phyloP scores from a whole-genome alignment of 352 stramenopile species.

The Pythium sp. region DNA sequence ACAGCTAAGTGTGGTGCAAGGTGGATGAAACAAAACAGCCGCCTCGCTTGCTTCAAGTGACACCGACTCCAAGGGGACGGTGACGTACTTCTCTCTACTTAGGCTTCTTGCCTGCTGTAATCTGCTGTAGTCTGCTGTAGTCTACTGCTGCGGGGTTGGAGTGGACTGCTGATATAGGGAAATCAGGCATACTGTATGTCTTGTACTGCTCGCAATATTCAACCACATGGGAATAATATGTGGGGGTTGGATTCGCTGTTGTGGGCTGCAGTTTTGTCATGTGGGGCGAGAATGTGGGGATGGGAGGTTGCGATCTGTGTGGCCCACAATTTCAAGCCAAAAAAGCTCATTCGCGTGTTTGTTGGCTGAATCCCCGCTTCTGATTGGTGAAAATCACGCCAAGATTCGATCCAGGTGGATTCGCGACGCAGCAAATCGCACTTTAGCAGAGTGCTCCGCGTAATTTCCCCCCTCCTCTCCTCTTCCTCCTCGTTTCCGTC shows the following conservation, averaged over 20 bases:
- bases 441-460: conserved; percentile 26
- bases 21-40: not conserved
- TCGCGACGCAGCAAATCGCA: conserved; percentile 22
- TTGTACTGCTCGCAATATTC: not conserved
- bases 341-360: conserved; percentile 10
- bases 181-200: not conserved
- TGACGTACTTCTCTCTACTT: not conserved
- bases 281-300: not conserved
- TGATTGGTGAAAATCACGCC: conserved; percentile 2
- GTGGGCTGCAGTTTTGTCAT: not conserved
- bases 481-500: not conserved
- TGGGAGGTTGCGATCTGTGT: not conserved
- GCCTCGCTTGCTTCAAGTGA: not conserved
- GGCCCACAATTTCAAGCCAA: not conserved
- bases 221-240: not conserved
- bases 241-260: not conserved
- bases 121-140: not conserved
- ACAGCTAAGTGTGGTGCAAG: not conserved
- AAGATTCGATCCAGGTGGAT: conserved; percentile 12
- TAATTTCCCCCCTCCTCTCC: conserved; percentile 19
- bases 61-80: not conserved
- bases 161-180: not conserved
- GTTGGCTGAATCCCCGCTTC: not conserved
- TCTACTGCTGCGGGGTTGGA: not conserved
- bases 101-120: not conserved